Conservation (phyloP, 352 stramenopile genomes). For the Hyaloperonospora brassicae region DNA sequence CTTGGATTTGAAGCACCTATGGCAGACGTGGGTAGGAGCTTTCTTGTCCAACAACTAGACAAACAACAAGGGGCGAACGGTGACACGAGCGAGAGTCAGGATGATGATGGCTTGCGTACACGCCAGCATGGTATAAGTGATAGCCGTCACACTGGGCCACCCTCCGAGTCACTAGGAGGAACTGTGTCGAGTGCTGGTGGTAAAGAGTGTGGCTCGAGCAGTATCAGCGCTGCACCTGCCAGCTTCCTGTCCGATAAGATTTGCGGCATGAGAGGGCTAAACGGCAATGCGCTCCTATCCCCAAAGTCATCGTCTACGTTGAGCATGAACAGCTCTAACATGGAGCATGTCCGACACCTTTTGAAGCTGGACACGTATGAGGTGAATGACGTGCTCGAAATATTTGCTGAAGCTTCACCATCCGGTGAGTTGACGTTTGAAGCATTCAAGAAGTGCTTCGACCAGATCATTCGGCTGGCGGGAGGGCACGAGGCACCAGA, state of each 20-base stretch:
- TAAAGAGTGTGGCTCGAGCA: slow-evolving; percentile 8
- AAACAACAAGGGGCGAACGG: slow-evolving; percentile 10
- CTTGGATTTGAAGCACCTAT: slow-evolving; percentile 36
- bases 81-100: background rate
- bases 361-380: slow-evolving; percentile 82
- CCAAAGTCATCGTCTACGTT: slow-evolving; percentile 37
- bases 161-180: slow-evolving; percentile 23
- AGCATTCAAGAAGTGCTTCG: slow-evolving; percentile 84
- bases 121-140: slow-evolving; percentile 1
- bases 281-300: slow-evolving; percentile 37
- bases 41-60: slow-evolving; percentile 15
- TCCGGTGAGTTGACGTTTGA: slow-evolving; percentile 70
- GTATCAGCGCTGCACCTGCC: slow-evolving; percentile 11
- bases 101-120: no score
- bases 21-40: slow-evolving; percentile 24
- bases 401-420: slow-evolving; percentile 77
- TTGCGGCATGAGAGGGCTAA: slow-evolving; percentile 29
- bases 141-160: slow-evolving; percentile 8
- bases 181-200: slow-evolving; percentile 20
- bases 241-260: slow-evolving; percentile 39
- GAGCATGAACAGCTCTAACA: slow-evolving; percentile 67
- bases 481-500: slow-evolving; percentile 57
- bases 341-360: slow-evolving; percentile 65
- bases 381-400: slow-evolving; percentile 84
- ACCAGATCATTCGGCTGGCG: slow-evolving; percentile 79